phyloP scores from a whole-genome alignment of 129 eudicot genomes.

The Dittrichia graveolens region DNA sequence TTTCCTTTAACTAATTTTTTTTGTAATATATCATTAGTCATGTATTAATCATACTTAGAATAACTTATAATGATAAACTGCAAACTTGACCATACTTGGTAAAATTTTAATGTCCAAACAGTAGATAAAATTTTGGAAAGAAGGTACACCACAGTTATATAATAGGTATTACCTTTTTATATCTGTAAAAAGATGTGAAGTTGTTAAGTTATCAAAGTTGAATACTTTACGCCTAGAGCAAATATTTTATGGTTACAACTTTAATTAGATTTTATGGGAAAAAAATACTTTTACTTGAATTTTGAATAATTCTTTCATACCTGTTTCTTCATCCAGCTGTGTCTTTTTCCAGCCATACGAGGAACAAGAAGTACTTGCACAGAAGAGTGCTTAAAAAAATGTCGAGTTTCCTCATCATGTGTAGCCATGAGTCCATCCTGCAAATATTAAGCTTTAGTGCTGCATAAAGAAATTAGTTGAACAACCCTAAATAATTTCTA shows the following conservation, averaged over 20 bases:
- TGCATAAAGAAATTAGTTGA: too few species aligned
- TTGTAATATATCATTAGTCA: too few species aligned
- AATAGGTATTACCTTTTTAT: not conserved
- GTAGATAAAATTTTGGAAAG: not conserved
- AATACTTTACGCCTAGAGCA: not conserved
- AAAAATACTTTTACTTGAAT: not conserved
- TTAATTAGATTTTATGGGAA: not conserved
- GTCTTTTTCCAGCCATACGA: slow-evolving; percentile 87
- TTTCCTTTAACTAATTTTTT: not conserved
- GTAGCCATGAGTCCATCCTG: slow-evolving; percentile 98
- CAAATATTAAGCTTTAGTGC: not conserved
- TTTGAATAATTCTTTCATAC: slow-evolving; percentile 38
- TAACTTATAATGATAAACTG: too few species aligned
- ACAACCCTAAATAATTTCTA: too few species aligned
- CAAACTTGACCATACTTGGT: too few species aligned
- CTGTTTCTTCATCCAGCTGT: slow-evolving; percentile 83
- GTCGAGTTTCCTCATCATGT: slow-evolving; percentile 99
- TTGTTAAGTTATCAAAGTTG: slow-evolving; percentile 2
- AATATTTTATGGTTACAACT: not conserved
- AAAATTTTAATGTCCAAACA: not conserved
- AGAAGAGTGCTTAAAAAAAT: slow-evolving; percentile 87
- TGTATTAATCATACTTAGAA: not conserved
- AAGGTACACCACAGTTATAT: not conserved
- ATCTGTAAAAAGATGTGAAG: not conserved
- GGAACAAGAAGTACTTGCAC: slow-evolving; percentile 94